phyloP scores from a whole-genome alignment of 495 filamentous ascomycete species.

The Penicillium goetzii region DNA sequence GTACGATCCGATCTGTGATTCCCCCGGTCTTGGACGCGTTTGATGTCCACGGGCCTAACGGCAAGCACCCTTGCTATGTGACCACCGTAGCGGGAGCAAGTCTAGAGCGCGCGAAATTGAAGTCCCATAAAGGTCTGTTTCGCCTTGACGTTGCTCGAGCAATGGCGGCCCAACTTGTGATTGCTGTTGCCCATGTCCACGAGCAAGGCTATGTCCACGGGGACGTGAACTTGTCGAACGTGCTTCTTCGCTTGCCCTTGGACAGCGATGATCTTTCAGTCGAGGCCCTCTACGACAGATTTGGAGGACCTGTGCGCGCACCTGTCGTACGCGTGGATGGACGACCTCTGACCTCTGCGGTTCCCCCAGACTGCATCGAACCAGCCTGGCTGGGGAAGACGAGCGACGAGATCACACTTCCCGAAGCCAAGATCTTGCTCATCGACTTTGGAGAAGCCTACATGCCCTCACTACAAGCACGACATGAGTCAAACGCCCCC shows the following conservation, averaged over 20 bases:
- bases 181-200: slow-evolving; percentile 34
- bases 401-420: slow-evolving; percentile 21
- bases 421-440: slow-evolving; percentile 32
- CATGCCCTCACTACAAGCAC: slow-evolving; percentile 19
- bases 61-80: slow-evolving; percentile 45
- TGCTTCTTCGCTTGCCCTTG: slow-evolving; percentile 30
- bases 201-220: slow-evolving; percentile 34
- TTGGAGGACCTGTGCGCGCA: slow-evolving; percentile 29
- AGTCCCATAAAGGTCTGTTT: slow-evolving; percentile 30
- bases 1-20: slow-evolving; percentile 22
- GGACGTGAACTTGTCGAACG: slow-evolving; percentile 35
- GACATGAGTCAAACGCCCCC: slow-evolving; percentile 30
- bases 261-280: slow-evolving; percentile 32
- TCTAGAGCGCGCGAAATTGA: slow-evolving; percentile 31
- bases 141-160: slow-evolving; percentile 38
- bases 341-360: slow-evolving; percentile 16
- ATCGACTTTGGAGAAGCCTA: slow-evolving; percentile 43
- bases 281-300: slow-evolving; percentile 36
- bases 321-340: slow-evolving; percentile 29
- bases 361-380: slow-evolving; percentile 23
- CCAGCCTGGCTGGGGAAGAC: slow-evolving; percentile 30
- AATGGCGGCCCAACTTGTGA: slow-evolving; percentile 43
- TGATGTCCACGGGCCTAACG: slow-evolving; percentile 43
- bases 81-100: slow-evolving; percentile 28
- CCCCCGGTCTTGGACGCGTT: slow-evolving; percentile 40